These are phyloP conservation scores for Zhuliangozyma blackwelliae DNA, from an alignment of 1,139 yeast species.

Conservation along the genomic window DNA sequence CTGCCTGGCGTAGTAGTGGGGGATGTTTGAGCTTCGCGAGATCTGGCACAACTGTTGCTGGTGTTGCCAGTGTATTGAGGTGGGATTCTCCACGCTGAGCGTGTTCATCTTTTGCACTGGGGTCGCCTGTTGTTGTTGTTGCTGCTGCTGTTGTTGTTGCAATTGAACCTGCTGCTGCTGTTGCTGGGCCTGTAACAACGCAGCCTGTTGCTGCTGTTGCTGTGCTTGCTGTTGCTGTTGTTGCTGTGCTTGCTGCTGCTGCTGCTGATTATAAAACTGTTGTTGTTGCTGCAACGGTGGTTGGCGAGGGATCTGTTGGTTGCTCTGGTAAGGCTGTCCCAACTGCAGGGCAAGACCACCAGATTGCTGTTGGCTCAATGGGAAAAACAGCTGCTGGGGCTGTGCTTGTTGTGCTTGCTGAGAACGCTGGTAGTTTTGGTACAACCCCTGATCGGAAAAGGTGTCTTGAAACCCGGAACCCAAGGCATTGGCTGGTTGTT, in stretches of 20 bases:
- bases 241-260: conserved; percentile 25
- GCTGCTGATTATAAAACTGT: conserved; percentile 9
- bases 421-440: conserved; percentile 27
- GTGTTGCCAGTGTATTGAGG: conserved; percentile 76
- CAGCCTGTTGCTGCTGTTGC: conserved; percentile 16
- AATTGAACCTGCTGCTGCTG: conserved; percentile 21
- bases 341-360: conserved; percentile 20
- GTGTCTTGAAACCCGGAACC: conserved; percentile 23
- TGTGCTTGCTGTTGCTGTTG: conserved; percentile 19
- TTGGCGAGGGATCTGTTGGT: conserved; percentile 21
- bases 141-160: conserved; percentile 16
- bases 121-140: conserved; percentile 17
- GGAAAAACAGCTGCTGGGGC: conserved; percentile 15
- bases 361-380: conserved; percentile 14
- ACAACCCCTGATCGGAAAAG: conserved; percentile 31
- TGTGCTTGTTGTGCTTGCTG: conserved; percentile 24
- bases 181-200: conserved; percentile 13
- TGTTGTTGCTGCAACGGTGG: conserved; percentile 20
- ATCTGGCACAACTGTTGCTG: conserved; percentile 77
- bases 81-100: conserved; percentile 44
- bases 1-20: conserved; percentile 89
- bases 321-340: conserved; percentile 23
- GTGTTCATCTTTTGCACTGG: conserved; percentile 25
- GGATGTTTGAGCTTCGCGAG: conserved; percentile 67
- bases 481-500: conserved; percentile 12